Base-by-base conservation (phyloP, 129 eudicot genomes). In the Silybum marianum region DNA sequence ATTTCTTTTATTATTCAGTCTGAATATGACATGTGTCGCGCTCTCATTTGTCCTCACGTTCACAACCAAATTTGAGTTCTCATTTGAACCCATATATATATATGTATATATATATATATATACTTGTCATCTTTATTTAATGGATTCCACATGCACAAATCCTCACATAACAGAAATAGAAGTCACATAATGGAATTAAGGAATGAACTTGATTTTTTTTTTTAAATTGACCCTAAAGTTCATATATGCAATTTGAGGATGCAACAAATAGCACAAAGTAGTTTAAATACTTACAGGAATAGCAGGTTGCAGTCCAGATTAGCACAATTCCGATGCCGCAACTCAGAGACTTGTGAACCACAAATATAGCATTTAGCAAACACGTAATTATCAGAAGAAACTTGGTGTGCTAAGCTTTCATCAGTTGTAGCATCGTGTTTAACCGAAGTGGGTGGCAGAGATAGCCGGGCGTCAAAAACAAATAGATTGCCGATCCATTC, bases 251-350 rank as follows among this genome's bases (percentile, higher is more conserved):
- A 25, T 39, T 38, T 73, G 66, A 21, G 9, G 44, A 72, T 71
- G 58, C 68, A 46, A 22, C 14, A 72, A 72, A 51, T 12, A 70
- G 21, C 36, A 36, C 26, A 65, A 30, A 58, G 69, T 36, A 34
- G 44, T 69, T 32, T 34, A 32, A 18, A 34, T 23, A 89, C 99
- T 95, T 89, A 95, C 99, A 95, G 80, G 85, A 83, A 89, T 84
- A 95, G 97, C 23, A 91, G 89, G 82, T 95, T 95, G 92, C 99
- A 95, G 84, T 95, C 98, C 9, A 91, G 84, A 89, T 95, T 95
- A 80, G 99, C 99, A 78, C 99, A 95, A 46, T 95, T 93, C 22
- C 99, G 93, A 79, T 93, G 99, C 87, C 99, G 90, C 88, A 95
- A 74, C 81, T 88, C 93, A 25, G 92, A 90, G 68, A 95, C 89